A percentile compares a stretch with the other conserved stretches of the same genome.
phyloP scores from a whole-genome alignment of 306 rosid species.

The Bauhinia variegata region DNA sequence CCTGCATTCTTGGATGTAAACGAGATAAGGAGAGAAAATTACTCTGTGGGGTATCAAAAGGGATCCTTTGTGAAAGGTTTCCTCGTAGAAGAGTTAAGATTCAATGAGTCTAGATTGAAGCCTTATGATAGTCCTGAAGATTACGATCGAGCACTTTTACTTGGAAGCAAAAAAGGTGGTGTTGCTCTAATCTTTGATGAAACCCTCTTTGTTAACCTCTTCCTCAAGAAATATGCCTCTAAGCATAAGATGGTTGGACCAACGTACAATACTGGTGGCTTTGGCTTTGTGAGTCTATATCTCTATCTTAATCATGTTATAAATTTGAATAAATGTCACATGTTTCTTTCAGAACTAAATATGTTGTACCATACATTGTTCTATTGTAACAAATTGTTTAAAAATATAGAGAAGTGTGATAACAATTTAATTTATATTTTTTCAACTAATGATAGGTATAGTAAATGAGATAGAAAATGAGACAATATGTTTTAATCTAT shows the following conservation, averaged over 20 bases:
- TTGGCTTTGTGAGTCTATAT: slow-evolving; percentile 60
- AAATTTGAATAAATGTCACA: no score
- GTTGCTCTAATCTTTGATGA: slow-evolving; percentile 57
- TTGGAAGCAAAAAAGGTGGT: slow-evolving; percentile 46
- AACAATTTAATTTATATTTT: no score
- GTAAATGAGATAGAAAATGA: no score
- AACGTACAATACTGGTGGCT: slow-evolving; percentile 48
- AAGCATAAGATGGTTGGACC: slow-evolving; percentile 52
- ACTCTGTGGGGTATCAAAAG: slow-evolving; percentile 36
- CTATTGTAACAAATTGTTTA: no score
- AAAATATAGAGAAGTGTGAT: no score
- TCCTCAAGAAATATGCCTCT: slow-evolving; percentile 41
- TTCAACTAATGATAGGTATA: no score
- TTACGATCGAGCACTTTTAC: slow-evolving; percentile 37
- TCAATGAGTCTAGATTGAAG: slow-evolving; percentile 36
- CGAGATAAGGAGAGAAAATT: slow-evolving; percentile 34
- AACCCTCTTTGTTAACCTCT: slow-evolving; percentile 43
- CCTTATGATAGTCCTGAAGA: slow-evolving; percentile 26
- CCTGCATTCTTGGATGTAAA: slow-evolving; percentile 39
- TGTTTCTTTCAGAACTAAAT: no score
- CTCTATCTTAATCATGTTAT: no score
- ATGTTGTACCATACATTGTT: no score
- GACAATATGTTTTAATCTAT: no score
- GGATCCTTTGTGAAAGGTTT: slow-evolving; percentile 34
- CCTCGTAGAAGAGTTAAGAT: slow-evolving; percentile 26